phyloP scores from a whole-genome alignment of 805 yeast genomes.

The Yarrowia sp. region DNA sequence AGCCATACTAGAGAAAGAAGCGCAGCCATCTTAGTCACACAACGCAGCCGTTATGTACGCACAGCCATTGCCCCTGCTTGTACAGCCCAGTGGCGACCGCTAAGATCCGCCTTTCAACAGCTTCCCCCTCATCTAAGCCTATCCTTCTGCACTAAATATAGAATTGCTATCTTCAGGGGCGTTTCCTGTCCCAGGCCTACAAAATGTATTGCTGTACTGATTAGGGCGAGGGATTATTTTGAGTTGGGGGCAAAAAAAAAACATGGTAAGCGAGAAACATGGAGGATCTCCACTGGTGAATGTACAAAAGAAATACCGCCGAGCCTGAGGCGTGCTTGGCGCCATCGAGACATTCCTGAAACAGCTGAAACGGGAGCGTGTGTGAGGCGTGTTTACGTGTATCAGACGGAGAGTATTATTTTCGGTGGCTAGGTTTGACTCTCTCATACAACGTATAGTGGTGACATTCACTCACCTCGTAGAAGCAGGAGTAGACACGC shows the following conservation, averaged over 20 bases:
- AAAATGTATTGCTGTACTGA: conserved; percentile 10
- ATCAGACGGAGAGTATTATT: background rate
- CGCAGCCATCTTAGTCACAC: too few species aligned
- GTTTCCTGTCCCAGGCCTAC: background rate
- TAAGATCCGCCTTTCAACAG: too few species aligned
- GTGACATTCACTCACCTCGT: background rate
- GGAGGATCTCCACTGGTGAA: background rate
- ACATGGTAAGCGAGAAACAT: background rate
- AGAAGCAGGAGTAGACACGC: conserved; percentile 10
- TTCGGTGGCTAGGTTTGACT: too few species aligned
- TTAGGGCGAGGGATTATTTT: conserved; percentile 31
- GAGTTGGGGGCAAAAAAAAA: background rate
- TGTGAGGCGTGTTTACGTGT: conserved; percentile 24
- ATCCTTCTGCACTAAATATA: conserved; percentile 5
- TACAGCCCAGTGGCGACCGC: background rate
- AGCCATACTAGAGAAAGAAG: too few species aligned
- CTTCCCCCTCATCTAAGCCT: too few species aligned
- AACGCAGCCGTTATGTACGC: too few species aligned
- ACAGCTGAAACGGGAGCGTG: background rate
- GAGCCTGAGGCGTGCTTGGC: background rate
- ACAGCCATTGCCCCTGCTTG: too few species aligned
- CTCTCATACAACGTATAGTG: too few species aligned
- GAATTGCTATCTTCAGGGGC: conserved; percentile 24
- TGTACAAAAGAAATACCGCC: background rate
- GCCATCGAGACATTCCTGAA: conserved; percentile 16